phyloP scores from a whole-genome alignment of 2,329 filamentous ascomycete genomes.

The Pseudocercospora macadamiae region DNA sequence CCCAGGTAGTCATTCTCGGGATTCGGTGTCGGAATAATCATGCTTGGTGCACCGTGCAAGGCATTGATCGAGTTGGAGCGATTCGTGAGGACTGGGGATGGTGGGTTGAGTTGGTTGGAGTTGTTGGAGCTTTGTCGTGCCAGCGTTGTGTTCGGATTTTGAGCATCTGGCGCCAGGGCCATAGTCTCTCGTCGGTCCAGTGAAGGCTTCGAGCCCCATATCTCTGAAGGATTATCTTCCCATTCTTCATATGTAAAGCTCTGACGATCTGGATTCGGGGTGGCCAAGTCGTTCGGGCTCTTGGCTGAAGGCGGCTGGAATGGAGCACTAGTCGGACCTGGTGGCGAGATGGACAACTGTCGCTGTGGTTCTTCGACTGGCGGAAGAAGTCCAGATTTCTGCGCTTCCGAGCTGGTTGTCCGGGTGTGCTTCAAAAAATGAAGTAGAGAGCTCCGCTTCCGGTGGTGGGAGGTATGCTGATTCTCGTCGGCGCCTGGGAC shows the following conservation, averaged over 20 bases:
- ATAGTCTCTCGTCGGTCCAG: conserved; percentile 27
- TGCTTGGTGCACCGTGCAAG: conserved; percentile 18
- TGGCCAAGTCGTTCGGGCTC: conserved; percentile 7
- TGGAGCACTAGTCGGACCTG: conserved; percentile 7
- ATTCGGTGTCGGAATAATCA: conserved; percentile 31
- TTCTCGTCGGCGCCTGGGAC: conserved; percentile 31
- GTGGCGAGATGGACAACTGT: conserved; percentile 1
- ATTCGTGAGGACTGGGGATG: conserved; percentile 23
- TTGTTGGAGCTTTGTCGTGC: background rate
- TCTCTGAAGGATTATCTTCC: conserved; percentile 34
- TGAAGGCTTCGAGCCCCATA: conserved; percentile 29
- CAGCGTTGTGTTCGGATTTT: conserved; percentile 3
- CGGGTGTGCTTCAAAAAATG: conserved; percentile 33
- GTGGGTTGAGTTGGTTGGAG: conserved; percentile 15
- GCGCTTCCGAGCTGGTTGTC: conserved; percentile 23
- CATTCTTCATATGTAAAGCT: conserved; percentile 30
- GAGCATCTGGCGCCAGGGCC: conserved; percentile 20
- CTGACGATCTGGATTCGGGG: conserved; percentile 7
- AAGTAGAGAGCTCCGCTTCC: conserved; percentile 34
- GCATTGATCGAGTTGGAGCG: conserved; percentile 23
- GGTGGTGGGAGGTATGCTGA: conserved; percentile 11
- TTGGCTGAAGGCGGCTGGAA: conserved; percentile 18
- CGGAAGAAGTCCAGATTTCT: conserved; percentile 15
- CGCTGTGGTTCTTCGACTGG: conserved; percentile 19
- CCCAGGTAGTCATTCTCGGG: conserved; percentile 39